Evolutionary conservation across 1,139 yeast species (phyloP), one percentile per base, ranked within the genome.

Genomic region (Saccharomyces hybrid): DNA sequence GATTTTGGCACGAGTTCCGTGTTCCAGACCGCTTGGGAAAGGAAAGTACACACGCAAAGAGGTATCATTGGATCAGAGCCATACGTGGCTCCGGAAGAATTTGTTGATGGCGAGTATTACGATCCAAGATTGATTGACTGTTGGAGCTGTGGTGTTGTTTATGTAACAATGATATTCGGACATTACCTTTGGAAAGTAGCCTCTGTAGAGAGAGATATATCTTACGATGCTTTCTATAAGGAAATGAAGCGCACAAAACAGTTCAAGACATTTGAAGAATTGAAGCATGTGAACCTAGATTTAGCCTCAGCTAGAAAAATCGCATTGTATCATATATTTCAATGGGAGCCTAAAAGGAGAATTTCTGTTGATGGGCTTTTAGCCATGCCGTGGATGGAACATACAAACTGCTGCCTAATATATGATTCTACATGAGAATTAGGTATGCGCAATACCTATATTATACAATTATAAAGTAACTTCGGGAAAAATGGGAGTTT

Each of bases 51-150:
- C 57, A 72, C 74, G 44, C 74, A 77, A 41, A 67, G 71, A 11
- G 87, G 88, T 1, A 82, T 85, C 0, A 75, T 79, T 64, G 97
- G 97, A 2, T 86, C 87, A 2, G 86, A 80, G 58, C 85, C 89
- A 1, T 84, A 83, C 67, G 83, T 84, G 67, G 81, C 88, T 0
- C 90, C 90, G 0, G 90, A 84, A 63, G 88, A 84, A 64, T 81
- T 77, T 60, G 54, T 56, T 2, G 63, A 65, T 3, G 66, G 68
- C 8, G 66, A 65, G 14, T 78, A 77, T 38, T 82, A 81, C 62
- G 86, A 84, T 53, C 79, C 86, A 27, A 67, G 82, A 57, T 70
- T 76, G 47, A 84, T 82, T 52, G 90, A 84, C 66, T 77, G 81
- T 55, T 84, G 89, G 90, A 81, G 88, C 2, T 69, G 82, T 50